Evolutionary conservation across 2,329 filamentous ascomycete species (phyloP).

Genomic region (Colletotrichum aenigma): DNA sequence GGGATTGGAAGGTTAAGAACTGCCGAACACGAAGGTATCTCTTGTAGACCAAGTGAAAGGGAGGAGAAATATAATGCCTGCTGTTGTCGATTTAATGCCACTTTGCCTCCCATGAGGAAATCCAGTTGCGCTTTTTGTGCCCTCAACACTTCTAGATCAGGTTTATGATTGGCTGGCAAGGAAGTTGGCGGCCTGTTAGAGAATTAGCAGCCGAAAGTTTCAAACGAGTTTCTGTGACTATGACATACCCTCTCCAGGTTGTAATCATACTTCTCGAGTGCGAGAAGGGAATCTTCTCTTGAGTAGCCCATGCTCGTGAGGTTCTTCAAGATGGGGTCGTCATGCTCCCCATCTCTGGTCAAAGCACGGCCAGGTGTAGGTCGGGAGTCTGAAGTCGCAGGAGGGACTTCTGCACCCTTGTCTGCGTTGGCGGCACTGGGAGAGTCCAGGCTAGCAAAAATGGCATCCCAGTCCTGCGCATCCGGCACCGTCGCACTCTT

Average conservation of each 20-base stretch:
- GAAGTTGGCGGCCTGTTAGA: slow-evolving; percentile 55
- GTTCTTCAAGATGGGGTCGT: slow-evolving; percentile 90
- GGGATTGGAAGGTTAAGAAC: not conserved
- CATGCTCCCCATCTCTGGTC: slow-evolving; percentile 77
- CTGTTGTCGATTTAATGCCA: not conserved
- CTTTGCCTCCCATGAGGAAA: slow-evolving; percentile 5
- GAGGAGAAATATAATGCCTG: slow-evolving; percentile 2
- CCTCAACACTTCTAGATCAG: not conserved
- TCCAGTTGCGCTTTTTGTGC: not conserved
- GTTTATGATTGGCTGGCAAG: slow-evolving; percentile 58
- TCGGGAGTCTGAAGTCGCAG: slow-evolving; percentile 23
- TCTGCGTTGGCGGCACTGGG: slow-evolving; percentile 33
- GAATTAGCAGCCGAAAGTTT: not conserved
- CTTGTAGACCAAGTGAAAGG: slow-evolving; percentile 3
- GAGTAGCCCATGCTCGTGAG: slow-evolving; percentile 89
- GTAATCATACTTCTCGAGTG: slow-evolving; percentile 94
- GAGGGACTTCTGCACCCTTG: slow-evolving; percentile 6
- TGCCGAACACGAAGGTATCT: slow-evolving; percentile 6
- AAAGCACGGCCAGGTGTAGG: slow-evolving; percentile 65
- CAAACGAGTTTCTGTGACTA: not conserved
- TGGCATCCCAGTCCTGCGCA: slow-evolving; percentile 89
- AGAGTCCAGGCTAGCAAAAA: slow-evolving; percentile 82
- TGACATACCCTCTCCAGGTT: slow-evolving; percentile 86
- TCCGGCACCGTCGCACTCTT: slow-evolving; percentile 42
- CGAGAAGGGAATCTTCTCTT: slow-evolving; percentile 73